Conservation (phyloP, 345 rosid species). For the Balakata baccata region DNA sequence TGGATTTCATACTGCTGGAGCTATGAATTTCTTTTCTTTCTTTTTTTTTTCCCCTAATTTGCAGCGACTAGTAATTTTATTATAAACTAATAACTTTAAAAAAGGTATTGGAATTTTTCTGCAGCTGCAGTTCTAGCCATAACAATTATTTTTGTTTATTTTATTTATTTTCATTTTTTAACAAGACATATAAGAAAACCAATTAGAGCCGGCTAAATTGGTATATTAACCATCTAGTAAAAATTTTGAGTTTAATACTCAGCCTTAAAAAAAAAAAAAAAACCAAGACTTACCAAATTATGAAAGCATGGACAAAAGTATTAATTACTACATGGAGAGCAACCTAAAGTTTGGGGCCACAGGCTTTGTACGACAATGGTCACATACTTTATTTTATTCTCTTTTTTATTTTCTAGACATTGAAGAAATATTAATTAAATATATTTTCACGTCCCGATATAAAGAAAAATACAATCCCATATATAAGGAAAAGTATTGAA, state of each 20-base stretch:
- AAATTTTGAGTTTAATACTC: too few species aligned
- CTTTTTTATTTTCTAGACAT: not conserved
- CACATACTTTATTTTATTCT: not conserved
- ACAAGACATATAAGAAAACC: too few species aligned
- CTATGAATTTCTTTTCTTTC: too few species aligned
- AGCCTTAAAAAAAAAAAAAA: too few species aligned
- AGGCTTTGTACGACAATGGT: not conserved
- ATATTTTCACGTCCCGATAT: too few species aligned
- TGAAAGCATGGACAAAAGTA: not conserved
- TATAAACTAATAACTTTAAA: too few species aligned
- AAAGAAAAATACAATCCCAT: too few species aligned
- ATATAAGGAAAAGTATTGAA: not conserved
- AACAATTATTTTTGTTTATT: not conserved
- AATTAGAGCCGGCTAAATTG: too few species aligned
- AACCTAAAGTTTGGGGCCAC: constrained; percentile 2
- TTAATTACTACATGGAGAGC: not conserved
- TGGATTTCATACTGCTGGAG: too few species aligned
- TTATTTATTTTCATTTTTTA: not conserved
- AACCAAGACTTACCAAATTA: not conserved
- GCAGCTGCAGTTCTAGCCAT: not conserved
- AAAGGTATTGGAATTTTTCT: not conserved
- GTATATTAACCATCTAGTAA: too few species aligned
- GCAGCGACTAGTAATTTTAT: too few species aligned
- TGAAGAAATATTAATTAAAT: not conserved
- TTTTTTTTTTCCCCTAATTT: too few species aligned